Conservation (phyloP, 495 filamentous ascomycete genomes). For the Thermochaetoides thermophila region DNA sequence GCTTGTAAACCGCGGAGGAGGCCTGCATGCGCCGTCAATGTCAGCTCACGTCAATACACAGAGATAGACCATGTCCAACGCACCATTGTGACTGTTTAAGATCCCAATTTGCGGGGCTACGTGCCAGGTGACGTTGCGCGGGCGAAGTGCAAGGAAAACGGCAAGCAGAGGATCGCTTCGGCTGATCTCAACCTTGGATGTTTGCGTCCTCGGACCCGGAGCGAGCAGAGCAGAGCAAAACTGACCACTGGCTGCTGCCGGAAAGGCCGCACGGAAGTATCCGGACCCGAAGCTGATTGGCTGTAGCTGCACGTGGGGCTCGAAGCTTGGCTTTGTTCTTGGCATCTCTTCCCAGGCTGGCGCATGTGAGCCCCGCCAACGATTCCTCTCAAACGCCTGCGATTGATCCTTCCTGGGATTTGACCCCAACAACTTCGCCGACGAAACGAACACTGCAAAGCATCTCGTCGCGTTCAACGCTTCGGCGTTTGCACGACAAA, state of each 20-base stretch:
- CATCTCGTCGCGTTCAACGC: background rate
- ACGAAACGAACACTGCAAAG: background rate
- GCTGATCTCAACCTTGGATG: conserved; percentile 6
- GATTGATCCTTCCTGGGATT: background rate
- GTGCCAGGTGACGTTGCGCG: conserved; percentile 8
- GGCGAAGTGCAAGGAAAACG: conserved; percentile 4
- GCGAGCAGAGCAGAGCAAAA: conserved; percentile 12
- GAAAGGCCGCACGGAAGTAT: conserved; percentile 20
- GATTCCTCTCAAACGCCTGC: no score
- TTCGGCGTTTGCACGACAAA: conserved; percentile 34
- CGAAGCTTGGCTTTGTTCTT: conserved; percentile 3
- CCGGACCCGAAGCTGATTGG: conserved; percentile 23
- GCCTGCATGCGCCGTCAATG: conserved; percentile 22
- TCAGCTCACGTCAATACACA: no score
- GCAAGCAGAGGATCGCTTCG: no score
- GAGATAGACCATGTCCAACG: no score
- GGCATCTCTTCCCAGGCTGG: background rate
- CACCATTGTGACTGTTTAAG: conserved; percentile 24
- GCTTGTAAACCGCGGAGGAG: conserved; percentile 61
- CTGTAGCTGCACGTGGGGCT: conserved; percentile 17
- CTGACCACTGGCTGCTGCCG: conserved; percentile 9
- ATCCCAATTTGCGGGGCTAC: conserved; percentile 12
- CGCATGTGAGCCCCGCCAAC: background rate
- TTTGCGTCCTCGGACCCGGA: conserved; percentile 11
- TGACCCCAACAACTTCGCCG: background rate